phyloP scores from a whole-genome alignment of 2,329 filamentous ascomycete genomes.

The Sporothrix pseudoabietina region DNA sequence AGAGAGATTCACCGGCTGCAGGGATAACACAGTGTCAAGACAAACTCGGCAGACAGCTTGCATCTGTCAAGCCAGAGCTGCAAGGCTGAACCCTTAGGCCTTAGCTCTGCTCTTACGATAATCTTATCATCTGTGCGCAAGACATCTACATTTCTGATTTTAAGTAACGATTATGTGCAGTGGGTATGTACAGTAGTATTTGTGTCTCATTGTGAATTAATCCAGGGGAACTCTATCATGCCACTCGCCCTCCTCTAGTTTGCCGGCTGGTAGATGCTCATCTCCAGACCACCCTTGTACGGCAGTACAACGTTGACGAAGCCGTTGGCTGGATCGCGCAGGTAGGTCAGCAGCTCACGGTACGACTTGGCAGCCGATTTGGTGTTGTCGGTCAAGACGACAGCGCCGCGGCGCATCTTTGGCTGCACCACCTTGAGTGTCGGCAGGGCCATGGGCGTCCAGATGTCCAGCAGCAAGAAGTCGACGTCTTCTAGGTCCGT shows the following conservation, averaged over 20 bases:
- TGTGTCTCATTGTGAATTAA: neutral
- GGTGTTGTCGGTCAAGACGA: conserved; percentile 49
- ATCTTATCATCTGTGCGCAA: neutral
- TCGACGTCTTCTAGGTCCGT: conserved; percentile 53
- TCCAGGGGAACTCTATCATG: neutral
- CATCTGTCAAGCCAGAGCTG: neutral
- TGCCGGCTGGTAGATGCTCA: conserved; percentile 34
- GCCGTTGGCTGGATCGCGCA: conserved; percentile 45
- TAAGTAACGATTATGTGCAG: neutral
- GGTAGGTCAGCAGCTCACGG: conserved; percentile 45
- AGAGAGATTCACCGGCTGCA: neutral
- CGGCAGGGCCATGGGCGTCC: conserved; percentile 39
- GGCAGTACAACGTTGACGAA: conserved; percentile 42
- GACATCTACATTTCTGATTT: neutral
- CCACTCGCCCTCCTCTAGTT: neutral
- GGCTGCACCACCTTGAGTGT: conserved; percentile 47
- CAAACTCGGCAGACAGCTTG: neutral
- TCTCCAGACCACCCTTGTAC: conserved; percentile 35
- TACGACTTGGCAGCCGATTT: conserved; percentile 41
- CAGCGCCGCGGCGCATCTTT: conserved; percentile 41
- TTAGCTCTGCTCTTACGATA: neutral
- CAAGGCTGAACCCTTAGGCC: neutral
- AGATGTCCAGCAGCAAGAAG: conserved; percentile 60
- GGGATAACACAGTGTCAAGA: neutral
- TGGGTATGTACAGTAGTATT: neutral